Evolutionary conservation across 139 green algal species (phyloP), one percentile per base, ranked within the genome.

Genomic region (Tetratostichococcus sp.): DNA sequence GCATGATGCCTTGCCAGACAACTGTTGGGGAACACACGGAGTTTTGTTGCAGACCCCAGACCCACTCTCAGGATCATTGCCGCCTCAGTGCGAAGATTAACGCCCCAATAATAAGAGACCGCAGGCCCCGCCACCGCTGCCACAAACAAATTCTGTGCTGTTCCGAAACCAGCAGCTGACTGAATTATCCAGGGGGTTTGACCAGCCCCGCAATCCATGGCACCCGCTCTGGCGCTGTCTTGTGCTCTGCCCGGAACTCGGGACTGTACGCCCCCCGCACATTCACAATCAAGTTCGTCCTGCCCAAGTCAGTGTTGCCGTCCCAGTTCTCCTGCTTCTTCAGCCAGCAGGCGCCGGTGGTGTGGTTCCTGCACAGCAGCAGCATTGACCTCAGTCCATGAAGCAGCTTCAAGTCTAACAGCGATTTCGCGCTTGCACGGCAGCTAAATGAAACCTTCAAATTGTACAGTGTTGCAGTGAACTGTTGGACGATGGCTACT

Each of bases 321-420:
- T 87, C 79, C 82, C 82, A 87, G 17, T 70, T 69, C 0, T 67
- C 67, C 59, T 87, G 82, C 66, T 83, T 76, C 73, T 87, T 85
- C 23, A 87, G 82, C 82, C 82, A 87, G 67, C 82, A 85, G 35
- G 83, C 81, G 30, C 77, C 77, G 25, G 81, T 80, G 21, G 73
- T 83, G 42, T 83, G 81, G 35, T 83, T 79, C 43, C 82, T 57
- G 77, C 78, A 3, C 79, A 86, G 79, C 79, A 83, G 67, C 73
- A 85, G 23, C 73, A 42, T 4, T 76, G 72, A 21, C 71, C 79
- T 21, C 50, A 77, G 65, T 81, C 72, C n/a, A n/a, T n/a, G n/a
- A 32, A 67, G 39, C 66, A 67, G 43, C 70, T 75, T 50, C 6
- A 50, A 30, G n/a, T n/a, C n/a, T n/a, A 28, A 34, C 8, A 4